Evolutionary conservation across 139 green algal species (phyloP).

Genomic region (Tetratostichococcus sp.): DNA sequence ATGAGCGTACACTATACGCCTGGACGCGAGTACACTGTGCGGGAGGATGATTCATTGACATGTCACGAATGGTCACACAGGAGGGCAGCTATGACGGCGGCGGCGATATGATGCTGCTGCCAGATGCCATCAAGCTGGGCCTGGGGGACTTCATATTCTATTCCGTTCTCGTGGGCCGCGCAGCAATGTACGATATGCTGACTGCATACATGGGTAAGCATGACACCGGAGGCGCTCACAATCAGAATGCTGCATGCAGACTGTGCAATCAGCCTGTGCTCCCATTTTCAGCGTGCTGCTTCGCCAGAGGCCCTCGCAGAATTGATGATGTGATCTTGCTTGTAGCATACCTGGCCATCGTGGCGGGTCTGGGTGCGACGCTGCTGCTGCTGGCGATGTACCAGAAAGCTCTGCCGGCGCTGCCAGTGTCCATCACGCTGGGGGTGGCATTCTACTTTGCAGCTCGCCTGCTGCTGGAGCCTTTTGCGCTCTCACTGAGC

Average conservation of each 20-base stretch:
- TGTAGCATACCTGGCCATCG: conserved; percentile 67
- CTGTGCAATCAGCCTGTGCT: too few species aligned
- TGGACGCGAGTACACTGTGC: too few species aligned
- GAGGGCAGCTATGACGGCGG: conserved; percentile 4
- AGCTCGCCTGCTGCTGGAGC: conserved; percentile 72
- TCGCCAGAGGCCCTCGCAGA: too few species aligned
- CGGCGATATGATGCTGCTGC: conserved; percentile 26
- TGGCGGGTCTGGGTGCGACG: conserved; percentile 73
- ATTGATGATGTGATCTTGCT: conserved; percentile 12
- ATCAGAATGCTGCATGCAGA: too few species aligned
- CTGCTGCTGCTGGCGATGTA: conserved; percentile 80
- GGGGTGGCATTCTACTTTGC: conserved; percentile 89
- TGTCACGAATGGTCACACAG: too few species aligned
- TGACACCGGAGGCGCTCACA: too few species aligned
- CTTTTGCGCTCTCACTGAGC: conserved; percentile 64
- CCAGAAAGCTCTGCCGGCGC: conserved; percentile 82
- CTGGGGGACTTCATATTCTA: conserved; percentile 99
- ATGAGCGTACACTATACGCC: too few species aligned
- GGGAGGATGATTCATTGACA: too few species aligned
- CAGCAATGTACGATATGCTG: conserved; percentile 94
- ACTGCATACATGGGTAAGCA: conserved; percentile 47
- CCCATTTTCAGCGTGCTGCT: too few species aligned
- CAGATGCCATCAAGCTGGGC: conserved; percentile 88
- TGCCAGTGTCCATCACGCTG: conserved; percentile 92
- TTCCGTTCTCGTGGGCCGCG: conserved; percentile 86